phyloP scores from a whole-genome alignment of 108 stramenopile species.

The Skeletonema marinoi region DNA sequence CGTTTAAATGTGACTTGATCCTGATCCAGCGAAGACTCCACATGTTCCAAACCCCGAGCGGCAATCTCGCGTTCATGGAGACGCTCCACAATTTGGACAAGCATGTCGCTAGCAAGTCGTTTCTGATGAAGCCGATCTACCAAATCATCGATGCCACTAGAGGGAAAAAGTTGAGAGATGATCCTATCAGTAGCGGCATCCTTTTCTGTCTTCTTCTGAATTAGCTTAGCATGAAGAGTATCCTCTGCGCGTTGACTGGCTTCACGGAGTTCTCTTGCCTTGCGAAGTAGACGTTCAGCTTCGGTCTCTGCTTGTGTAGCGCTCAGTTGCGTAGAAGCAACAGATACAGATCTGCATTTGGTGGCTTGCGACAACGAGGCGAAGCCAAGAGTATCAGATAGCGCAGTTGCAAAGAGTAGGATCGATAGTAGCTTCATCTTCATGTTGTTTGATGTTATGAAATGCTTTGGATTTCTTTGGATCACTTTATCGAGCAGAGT shows the following conservation, averaged over 20 bases:
- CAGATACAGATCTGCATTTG: not conserved
- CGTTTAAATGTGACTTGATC: conserved; percentile 36
- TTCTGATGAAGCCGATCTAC: conserved; percentile 35
- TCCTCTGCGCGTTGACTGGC: conserved; percentile 38
- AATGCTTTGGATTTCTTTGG: not conserved
- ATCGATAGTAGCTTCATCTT: not conserved
- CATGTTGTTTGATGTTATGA: not conserved
- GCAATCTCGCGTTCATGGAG: conserved; percentile 48
- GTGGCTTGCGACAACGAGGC: not conserved
- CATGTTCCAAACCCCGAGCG: conserved; percentile 44
- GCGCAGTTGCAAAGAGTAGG: not conserved
- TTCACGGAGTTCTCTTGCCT: conserved; percentile 42
- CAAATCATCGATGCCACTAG: conserved; percentile 19
- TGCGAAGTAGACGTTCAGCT: conserved; percentile 44
- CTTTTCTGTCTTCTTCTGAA: conserved; percentile 38
- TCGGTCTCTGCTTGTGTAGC: conserved; percentile 46
- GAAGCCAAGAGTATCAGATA: not conserved
- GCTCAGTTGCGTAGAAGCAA: not conserved
- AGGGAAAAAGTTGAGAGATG: conserved; percentile 43
- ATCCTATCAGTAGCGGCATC: conserved; percentile 44
- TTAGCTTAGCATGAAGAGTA: conserved; percentile 39
- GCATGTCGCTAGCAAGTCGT: conserved; percentile 33
- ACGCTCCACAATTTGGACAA: conserved; percentile 42
- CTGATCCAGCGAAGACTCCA: conserved; percentile 42
- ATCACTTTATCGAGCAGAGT: no score